Evolutionary conservation across 2,329 filamentous ascomycete genomes (phyloP), one percentile per base, ranked within the genome.

Genomic region (Xylaria sp.): DNA sequence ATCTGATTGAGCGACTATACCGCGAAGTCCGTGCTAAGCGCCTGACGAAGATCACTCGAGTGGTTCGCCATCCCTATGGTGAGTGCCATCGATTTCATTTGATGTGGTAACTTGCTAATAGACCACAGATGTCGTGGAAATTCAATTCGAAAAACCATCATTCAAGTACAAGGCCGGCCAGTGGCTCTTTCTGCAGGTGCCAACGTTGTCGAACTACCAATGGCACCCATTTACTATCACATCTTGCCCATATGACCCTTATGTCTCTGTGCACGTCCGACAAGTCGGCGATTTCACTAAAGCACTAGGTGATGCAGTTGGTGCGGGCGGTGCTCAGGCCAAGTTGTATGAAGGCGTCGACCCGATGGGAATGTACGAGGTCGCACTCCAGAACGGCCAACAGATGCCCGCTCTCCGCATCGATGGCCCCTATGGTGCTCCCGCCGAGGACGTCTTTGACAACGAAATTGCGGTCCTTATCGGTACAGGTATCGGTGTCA

Each of bases 201-300:
- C 95, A 0, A 89, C 91, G 6, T 87, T 99, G 55, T 97, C 92
- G 67, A 86, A 84, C 70, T 89, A 92, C 73, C 93, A 99, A 80
- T 99, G 95, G 95, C 95, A 99, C 78, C 95, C 95, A 1, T 99
- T 98, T 76, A 99, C 95, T 73, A 98, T 99, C 77, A 99, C 95
- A 2, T 98, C 95, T 9, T 99, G 95, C 78, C 95, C 95, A 4
- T 95, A 92, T 73, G 95, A 99, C 71, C 91, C 92, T 0, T 98
- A 98, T 73, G 87, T 98, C 68, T 97, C 92, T 38, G 86, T 99
- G 29, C 95, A 99, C 77, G 89, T 99, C 60, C 91, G 95, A 49
- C 95, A 98, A 80, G 94, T 98, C 6, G 95, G 95, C 68, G 95
- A 99, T 79, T 99, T 96, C 74, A 99, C 95, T 11, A 87, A 88